Evolutionary conservation across 257 asterid genomes (phyloP).

Genomic region (Plantago elongata): DNA sequence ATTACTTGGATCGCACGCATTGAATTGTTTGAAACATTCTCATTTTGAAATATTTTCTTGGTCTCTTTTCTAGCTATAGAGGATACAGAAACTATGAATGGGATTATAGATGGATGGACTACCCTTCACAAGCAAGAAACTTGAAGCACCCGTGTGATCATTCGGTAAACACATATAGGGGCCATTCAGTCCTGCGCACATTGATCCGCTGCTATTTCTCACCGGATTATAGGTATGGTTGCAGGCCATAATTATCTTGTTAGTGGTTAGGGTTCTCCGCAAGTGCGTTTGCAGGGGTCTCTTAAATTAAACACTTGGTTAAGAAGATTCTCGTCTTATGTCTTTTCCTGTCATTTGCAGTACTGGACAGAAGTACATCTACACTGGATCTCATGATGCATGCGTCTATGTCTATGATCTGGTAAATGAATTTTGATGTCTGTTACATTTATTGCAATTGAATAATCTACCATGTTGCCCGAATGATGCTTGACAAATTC

Average conservation of each 20-base stretch:
- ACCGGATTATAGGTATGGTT: constrained; percentile 66
- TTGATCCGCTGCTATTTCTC: constrained; percentile 90
- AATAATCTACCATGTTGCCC: not conserved
- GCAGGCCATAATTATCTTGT: not conserved
- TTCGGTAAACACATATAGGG: constrained; percentile 69
- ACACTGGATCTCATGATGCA: constrained; percentile 83
- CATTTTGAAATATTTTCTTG: not conserved
- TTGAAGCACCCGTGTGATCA: constrained; percentile 73
- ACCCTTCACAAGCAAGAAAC: constrained; percentile 61
- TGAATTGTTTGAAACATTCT: too few species aligned
- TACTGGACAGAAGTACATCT: constrained; percentile 89
- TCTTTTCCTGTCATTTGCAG: constrained; percentile 30
- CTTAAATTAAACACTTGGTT: not conserved
- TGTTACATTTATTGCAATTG: not conserved
- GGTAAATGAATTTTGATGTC: constrained; percentile 41
- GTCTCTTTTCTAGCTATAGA: constrained; percentile 32
- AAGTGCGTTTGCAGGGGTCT: too few species aligned
- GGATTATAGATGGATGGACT: constrained; percentile 98
- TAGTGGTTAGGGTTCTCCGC: not conserved
- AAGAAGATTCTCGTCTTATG: not conserved
- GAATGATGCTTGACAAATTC: not conserved
- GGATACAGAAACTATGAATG: constrained; percentile 62
- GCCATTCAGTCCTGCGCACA: constrained; percentile 83
- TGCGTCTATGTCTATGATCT: constrained; percentile 71
- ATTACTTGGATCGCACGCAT: too few species aligned